Evolutionary conservation across 805 yeast genomes (phyloP).

Genomic region (Kluyveromyces dobzhanskii): DNA sequence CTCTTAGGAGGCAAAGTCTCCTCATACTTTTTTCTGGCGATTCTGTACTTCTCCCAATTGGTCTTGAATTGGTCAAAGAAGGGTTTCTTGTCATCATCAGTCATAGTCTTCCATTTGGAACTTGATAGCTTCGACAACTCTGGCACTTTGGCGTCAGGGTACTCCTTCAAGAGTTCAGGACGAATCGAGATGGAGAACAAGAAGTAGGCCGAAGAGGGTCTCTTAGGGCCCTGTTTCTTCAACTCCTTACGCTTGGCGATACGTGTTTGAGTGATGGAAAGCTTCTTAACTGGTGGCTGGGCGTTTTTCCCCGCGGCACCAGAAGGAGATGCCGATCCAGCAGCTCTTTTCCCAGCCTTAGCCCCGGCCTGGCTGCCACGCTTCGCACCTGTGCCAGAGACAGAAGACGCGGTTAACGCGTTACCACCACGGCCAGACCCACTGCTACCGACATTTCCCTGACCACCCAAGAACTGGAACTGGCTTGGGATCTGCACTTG

Average conservation of each 20-base stretch:
- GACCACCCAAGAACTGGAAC: conserved; percentile 2
- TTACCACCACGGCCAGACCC: too few relatives aligned
- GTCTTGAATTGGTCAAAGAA: conserved; percentile 49
- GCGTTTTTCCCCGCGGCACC: neutral
- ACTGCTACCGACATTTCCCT: too few relatives aligned
- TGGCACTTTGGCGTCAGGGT: conserved; percentile 31
- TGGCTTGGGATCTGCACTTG: conserved; percentile 4
- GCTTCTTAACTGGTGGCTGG: conserved; percentile 21
- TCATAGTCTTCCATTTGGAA: conserved; percentile 81
- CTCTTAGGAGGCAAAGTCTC: conserved; percentile 31
- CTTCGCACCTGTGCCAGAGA: too few relatives aligned
- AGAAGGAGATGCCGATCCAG: conserved; percentile 3
- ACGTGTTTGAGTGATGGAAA: conserved; percentile 30
- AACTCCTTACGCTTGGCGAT: conserved; percentile 29
- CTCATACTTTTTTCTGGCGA: conserved; percentile 29
- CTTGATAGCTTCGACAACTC: conserved; percentile 61
- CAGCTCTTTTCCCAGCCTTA: conserved; percentile 1
- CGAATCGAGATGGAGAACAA: conserved; percentile 29
- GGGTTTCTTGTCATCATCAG: conserved; percentile 68
- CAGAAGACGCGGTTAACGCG: neutral
- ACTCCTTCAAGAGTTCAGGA: conserved; percentile 23
- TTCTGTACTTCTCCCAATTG: conserved; percentile 30
- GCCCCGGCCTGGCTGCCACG: neutral
- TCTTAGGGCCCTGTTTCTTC: conserved; percentile 30
- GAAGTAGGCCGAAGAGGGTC: conserved; percentile 33